Conservation (phyloP, 2,329 filamentous ascomycete species). For the Aspergillus ustus region DNA sequence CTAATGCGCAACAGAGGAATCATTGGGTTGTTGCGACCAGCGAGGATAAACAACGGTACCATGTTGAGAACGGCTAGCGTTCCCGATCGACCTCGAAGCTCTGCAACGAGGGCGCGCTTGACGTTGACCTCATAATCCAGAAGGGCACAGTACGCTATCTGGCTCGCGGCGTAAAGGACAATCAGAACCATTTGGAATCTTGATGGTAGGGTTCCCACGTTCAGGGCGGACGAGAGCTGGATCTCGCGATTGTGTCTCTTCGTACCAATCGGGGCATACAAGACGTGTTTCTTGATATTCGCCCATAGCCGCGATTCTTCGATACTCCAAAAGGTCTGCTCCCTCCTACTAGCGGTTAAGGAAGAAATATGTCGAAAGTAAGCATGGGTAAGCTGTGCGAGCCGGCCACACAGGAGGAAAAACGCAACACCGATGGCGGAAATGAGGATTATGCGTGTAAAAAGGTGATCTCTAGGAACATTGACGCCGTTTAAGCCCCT, state of each 20-base stretch:
- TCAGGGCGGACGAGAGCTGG: constrained; percentile 68
- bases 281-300: constrained; percentile 50
- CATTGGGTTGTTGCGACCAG: constrained; percentile 89
- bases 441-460: constrained; percentile 46
- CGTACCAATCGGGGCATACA: constrained; percentile 69
- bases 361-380: constrained; percentile 51
- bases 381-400: constrained; percentile 49
- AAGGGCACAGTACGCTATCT: constrained; percentile 72
- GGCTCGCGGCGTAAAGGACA: constrained; percentile 69
- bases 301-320: constrained; percentile 49
- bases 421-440: constrained; percentile 42
- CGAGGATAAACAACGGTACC: constrained; percentile 86
- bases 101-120: constrained; percentile 68
- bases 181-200: constrained; percentile 75
- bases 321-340: constrained; percentile 52
- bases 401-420: constrained; percentile 44
- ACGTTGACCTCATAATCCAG: constrained; percentile 50
- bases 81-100: constrained; percentile 84
- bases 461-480: constrained; percentile 43
- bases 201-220: constrained; percentile 78
- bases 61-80: constrained; percentile 86
- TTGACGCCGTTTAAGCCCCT: constrained; percentile 45
- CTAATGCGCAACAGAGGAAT: constrained; percentile 82
- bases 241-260: constrained; percentile 79
- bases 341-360: constrained; percentile 37